Conservation (phyloP, 1,139 yeast genomes). For the Suhomyces kunorum region DNA sequence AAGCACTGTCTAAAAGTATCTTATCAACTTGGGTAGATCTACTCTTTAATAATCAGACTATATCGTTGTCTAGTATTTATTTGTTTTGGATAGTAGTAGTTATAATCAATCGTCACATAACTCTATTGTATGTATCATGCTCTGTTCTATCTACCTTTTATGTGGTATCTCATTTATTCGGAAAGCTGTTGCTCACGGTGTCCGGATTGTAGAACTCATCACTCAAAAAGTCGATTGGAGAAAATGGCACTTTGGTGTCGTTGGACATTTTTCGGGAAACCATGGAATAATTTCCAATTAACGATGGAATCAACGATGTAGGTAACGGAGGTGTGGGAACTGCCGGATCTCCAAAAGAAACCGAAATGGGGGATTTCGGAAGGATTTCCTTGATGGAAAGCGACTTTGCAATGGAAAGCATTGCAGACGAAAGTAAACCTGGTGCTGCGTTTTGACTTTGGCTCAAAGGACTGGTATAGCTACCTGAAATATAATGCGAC, state of each 20-base stretch:
- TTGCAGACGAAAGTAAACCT: slow-evolving; percentile 19
- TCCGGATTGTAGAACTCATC: slow-evolving; percentile 26
- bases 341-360: slow-evolving; percentile 7
- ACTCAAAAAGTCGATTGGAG: slow-evolving; percentile 44
- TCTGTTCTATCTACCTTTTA: neutral
- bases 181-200: neutral
- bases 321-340: slow-evolving; percentile 24
- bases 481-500: slow-evolving; percentile 27
- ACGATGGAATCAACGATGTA: slow-evolving; percentile 45
- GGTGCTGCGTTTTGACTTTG: slow-evolving; percentile 1
- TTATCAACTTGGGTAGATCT: too few relatives aligned
- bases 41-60: too few relatives aligned
- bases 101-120: too few relatives aligned
- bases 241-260: slow-evolving; percentile 42
- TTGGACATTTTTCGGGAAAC: slow-evolving; percentile 39
- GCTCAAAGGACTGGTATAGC: slow-evolving; percentile 1
- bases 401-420: slow-evolving; percentile 24
- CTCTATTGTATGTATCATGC: too few relatives aligned
- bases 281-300: slow-evolving; percentile 44
- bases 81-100: too few relatives aligned
- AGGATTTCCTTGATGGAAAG: slow-evolving; percentile 16
- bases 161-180: neutral
- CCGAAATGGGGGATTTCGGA: slow-evolving; percentile 6
- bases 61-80: too few relatives aligned
- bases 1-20: too few relatives aligned